Base-by-base conservation (phyloP, 148 eudicot species). In the Fagopyrum homotropicum region DNA sequence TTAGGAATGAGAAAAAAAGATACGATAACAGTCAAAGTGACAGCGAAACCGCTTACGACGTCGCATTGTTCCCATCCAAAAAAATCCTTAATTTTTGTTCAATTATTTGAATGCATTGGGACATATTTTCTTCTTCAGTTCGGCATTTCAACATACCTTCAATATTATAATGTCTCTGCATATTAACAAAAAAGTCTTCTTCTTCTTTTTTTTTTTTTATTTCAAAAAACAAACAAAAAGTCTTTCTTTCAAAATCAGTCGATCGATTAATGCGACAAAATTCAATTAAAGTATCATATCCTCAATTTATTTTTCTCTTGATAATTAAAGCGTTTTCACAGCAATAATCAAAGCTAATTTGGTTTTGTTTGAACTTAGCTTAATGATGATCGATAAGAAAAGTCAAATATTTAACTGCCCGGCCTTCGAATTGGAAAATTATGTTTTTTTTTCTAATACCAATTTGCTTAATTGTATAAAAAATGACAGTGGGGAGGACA, bases 51-150 rank as follows among this genome's bases (percentile, higher is more conserved):
- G 22, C 22, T 57, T n/a, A 26, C 63, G 10, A 19, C 11, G 10
- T 2, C 30, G 30, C 63, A 57, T 57, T 6, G 63, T 57, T 55
- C 26, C 5, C 6, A 55, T 55, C 19, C 6, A 55, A 4, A 55
- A 4, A 4, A 4, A 49, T 49, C 14, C 15, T 10, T 9, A 6
- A 14, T 14, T 49, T 49, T 49, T 49, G 6, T 52, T 52, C 4
- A 12, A 52, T 52, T 7, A 5, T 16, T 55, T 55, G 60, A 7
- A 55, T 55, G 60, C 60, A 55, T 14, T 7, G 6, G 63, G 26
- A 6, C 63, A 57, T 12, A 57, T 57, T 57, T 57, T 57, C 63
- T 57, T 17, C 63, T n/a, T 57, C 40, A 57, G 63, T 57, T 57
- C 2, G 63, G 63, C 61, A 57, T 17, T 57, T 57, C 30, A 19